These are phyloP conservation scores for Suillus decipiens DNA, from an alignment of 768 basidiomycete species.

Conservation along the genomic window DNA sequence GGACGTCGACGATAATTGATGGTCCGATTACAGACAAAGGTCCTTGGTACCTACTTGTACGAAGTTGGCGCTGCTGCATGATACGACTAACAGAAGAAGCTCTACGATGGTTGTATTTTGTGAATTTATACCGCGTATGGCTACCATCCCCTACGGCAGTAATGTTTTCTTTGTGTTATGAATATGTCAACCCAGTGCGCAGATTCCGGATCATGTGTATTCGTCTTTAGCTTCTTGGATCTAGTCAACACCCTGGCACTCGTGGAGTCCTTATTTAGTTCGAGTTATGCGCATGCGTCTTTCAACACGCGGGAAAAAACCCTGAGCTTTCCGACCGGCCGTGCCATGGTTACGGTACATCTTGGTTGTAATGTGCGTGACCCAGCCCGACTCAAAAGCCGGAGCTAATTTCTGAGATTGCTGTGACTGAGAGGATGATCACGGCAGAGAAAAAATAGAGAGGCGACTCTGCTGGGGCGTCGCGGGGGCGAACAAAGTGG, in stretches of 20 bases:
- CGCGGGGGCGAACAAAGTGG: slow-evolving; percentile 45
- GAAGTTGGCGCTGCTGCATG: slow-evolving; percentile 28
- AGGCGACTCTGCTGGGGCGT: slow-evolving; percentile 17
- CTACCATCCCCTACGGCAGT: neutral
- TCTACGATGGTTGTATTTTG: neutral
- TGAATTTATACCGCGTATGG: neutral
- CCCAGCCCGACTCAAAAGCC: too few relatives aligned
- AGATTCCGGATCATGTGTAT: neutral
- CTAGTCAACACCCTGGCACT: neutral
- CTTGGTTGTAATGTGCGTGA: too few relatives aligned
- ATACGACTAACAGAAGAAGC: slow-evolving; percentile 6
- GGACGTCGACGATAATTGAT: slow-evolving; percentile 8
- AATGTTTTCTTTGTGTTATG: neutral
- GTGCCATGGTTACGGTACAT: too few relatives aligned
- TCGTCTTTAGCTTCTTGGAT: neutral
- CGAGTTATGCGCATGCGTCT: too few relatives aligned
- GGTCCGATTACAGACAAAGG: slow-evolving; percentile 27
- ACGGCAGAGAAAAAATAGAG: too few relatives aligned
- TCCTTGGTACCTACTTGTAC: slow-evolving; percentile 35
- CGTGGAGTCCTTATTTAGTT: neutral
- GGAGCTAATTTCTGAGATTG: slow-evolving; percentile 17
- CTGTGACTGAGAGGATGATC: too few relatives aligned
- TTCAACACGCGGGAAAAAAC: too few relatives aligned
- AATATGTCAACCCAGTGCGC: neutral
- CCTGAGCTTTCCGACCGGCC: too few relatives aligned